Base-by-base conservation (phyloP, 768 basidiomycete genomes). In the Leucogyrophana mollusca region DNA sequence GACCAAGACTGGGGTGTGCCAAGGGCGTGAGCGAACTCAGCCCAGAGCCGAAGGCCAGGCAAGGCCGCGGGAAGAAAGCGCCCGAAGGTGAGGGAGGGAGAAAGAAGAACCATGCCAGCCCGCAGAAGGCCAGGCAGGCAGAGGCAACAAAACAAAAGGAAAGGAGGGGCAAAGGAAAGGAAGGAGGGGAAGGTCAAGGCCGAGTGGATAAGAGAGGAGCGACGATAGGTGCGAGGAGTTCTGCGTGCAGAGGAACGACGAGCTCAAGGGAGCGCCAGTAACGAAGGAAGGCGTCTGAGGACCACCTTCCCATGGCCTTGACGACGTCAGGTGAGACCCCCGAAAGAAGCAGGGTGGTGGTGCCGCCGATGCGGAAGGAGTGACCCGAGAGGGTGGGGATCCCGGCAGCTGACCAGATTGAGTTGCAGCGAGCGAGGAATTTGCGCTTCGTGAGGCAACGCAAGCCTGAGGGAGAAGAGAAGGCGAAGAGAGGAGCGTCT, bases 221-320 rank as follows among this genome's bases (percentile, higher is more conserved):
- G n/a, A n/a, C n/a, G n/a, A n/a, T n/a, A n/a, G n/a, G n/a, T n/a
- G n/a, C n/a, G n/a, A n/a, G n/a, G n/a, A 44, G 18, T 21, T 18
- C 42, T 23, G 42, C 23, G 10, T 11, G 25, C 21, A 52, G 17
- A n/a, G 55, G 57, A 5, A 58, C 40, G 16, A 61, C 52, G 18
- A 54, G 52, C 9, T 60, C 52, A 56, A n/a, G n/a, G n/a, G n/a
- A n/a, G n/a, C n/a, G 45, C 71, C 69, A 70, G 45, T 72, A 72
- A 1, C 54, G 34, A 0, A 71, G 55, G 43, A 71, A 73, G 10
- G 67, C 57, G 0, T 61, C 45, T 0, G 68, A 70, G 0, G 63
- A 60, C 68, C 68, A 71, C 4, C 58, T 46, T 0, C 67, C 66
- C 9, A 57, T 46, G 0, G 52, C 43, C 2, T 61, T 60, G 4